These are phyloP conservation scores for Cucumis cinereus DNA, from an alignment of 306 rosid species.

Conservation along the genomic window DNA sequence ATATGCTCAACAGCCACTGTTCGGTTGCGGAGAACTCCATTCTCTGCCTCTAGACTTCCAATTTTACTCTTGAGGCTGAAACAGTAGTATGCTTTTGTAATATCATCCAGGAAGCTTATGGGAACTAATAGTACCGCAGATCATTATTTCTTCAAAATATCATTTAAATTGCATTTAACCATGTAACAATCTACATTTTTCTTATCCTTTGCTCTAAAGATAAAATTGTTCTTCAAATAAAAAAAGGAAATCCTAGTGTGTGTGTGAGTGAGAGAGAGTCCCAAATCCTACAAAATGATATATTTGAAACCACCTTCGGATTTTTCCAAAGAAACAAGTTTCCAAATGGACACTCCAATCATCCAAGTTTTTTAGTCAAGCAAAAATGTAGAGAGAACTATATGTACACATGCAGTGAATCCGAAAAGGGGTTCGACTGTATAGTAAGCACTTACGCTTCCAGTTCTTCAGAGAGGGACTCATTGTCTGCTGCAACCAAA, in stretches of 20 bases:
- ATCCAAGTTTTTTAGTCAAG: background rate
- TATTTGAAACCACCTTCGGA: background rate
- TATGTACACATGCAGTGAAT: background rate
- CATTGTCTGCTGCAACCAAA: conserved; percentile 59
- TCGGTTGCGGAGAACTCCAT: conserved; percentile 41
- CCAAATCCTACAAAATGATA: background rate
- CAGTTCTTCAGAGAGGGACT: conserved; percentile 60
- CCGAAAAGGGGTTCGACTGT: background rate
- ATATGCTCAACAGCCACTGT: conserved; percentile 30
- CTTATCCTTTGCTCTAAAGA: background rate
- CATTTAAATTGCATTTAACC: background rate
- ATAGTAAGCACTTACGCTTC: conserved; percentile 30
- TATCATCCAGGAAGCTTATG: background rate
- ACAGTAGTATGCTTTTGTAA: background rate
- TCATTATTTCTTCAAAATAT: background rate
- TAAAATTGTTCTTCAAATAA: background rate
- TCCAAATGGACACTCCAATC: background rate
- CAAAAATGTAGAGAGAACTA: background rate
- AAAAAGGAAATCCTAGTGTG: background rate
- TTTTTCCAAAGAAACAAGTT: background rate
- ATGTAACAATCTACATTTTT: background rate
- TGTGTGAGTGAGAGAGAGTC: background rate
- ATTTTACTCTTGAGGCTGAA: conserved; percentile 59
- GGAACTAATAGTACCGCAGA: background rate
- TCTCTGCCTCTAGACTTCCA: conserved; percentile 51